phyloP scores from a whole-genome alignment of 495 filamentous ascomycete species.

The Neurospora sp. region DNA sequence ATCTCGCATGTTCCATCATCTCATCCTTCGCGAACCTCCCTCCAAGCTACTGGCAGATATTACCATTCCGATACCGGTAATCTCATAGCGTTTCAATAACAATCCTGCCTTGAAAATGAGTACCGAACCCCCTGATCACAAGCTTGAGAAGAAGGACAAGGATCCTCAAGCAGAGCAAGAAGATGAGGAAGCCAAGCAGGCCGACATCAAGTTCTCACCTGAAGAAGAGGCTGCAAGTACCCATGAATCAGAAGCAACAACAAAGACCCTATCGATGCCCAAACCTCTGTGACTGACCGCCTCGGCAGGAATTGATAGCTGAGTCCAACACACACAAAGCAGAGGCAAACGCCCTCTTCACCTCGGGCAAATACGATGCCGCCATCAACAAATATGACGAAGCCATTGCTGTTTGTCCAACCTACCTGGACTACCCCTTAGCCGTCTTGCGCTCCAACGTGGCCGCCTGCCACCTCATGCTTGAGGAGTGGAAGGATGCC shows the following conservation, averaged over 20 bases:
- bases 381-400: slow-evolving; percentile 87
- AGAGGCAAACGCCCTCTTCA: slow-evolving; percentile 71
- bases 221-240: slow-evolving; percentile 23
- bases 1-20: not conserved
- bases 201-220: slow-evolving; percentile 38
- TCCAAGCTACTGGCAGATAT: not conserved
- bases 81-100: not conserved
- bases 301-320: slow-evolving; percentile 49
- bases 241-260: slow-evolving; percentile 5
- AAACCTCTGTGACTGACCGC: not conserved
- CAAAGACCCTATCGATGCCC: not conserved
- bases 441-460: slow-evolving; percentile 83
- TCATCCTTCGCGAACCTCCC: not conserved
- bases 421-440: slow-evolving; percentile 82
- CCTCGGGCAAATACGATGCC: slow-evolving; percentile 59
- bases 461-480: slow-evolving; percentile 80
- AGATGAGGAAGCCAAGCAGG: slow-evolving; percentile 11
- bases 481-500: slow-evolving; percentile 79
- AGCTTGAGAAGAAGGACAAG: not conserved
- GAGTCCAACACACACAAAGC: slow-evolving; percentile 68
- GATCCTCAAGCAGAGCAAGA: not conserved
- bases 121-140: not conserved
- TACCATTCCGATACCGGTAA: not conserved
- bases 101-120: not conserved
- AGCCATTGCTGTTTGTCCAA: slow-evolving; percentile 71